phyloP scores from a whole-genome alignment of 345 rosid species.

The Lepidium aucheri region DNA sequence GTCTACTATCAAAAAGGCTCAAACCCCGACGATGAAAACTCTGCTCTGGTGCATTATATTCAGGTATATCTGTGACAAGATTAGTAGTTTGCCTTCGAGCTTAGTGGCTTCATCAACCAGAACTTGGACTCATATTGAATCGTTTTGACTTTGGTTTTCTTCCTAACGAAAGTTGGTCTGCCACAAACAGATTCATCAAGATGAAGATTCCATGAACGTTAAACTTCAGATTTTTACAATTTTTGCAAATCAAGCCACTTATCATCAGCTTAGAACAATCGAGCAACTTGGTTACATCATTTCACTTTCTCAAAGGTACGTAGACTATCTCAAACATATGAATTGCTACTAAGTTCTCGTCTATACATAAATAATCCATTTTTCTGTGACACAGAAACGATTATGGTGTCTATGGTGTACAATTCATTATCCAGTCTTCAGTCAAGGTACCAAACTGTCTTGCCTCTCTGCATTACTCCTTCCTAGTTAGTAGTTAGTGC shows the following conservation, averaged over 20 bases:
- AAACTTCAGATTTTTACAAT: conserved; percentile 63
- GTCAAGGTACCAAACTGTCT: conserved; percentile 38
- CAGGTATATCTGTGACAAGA: conserved; percentile 42
- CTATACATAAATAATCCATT: neutral
- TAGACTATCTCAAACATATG: neutral
- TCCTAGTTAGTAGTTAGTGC: neutral
- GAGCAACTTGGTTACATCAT: conserved; percentile 84
- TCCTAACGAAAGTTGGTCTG: neutral
- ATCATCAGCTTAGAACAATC: conserved; percentile 83
- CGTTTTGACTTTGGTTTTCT: neutral
- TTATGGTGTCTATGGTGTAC: conserved; percentile 54
- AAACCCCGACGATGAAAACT: too few species aligned
- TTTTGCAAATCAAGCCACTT: conserved; percentile 64
- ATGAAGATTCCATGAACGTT: conserved; percentile 50
- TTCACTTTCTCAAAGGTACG: conserved; percentile 48
- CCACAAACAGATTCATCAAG: conserved; percentile 52
- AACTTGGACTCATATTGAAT: neutral
- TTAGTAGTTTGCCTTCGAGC: conserved; percentile 35
- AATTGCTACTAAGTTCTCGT: neutral
- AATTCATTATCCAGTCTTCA: conserved; percentile 66
- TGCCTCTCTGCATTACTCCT: neutral
- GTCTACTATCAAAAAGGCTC: neutral
- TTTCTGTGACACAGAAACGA: conserved; percentile 38
- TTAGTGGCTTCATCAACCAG: neutral
- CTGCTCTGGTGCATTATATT: conserved; percentile 40